A percentile compares a stretch with the other conserved stretches of the same genome.
Conservation (phyloP, 805 yeast species). For the Candida nemodendra region DNA sequence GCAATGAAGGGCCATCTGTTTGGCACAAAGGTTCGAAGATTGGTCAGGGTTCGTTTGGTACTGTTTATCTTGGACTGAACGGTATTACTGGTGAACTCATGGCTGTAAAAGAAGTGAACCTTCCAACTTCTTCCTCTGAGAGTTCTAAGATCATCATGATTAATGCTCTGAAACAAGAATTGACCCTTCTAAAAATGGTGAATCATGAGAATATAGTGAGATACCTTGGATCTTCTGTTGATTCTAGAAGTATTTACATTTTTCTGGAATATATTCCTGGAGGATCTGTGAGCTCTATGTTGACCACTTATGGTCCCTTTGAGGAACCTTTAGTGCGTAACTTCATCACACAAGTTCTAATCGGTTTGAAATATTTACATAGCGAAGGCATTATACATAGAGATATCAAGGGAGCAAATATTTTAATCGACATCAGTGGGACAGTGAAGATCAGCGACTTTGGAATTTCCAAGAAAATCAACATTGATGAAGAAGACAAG, state of each 20-base stretch:
- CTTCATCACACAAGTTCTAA: slow-evolving; percentile 52
- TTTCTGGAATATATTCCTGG: slow-evolving; percentile 56
- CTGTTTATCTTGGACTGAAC: slow-evolving; percentile 89
- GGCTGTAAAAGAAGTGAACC: slow-evolving; percentile 94
- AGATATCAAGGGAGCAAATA: slow-evolving; percentile 66
- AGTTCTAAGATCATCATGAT: slow-evolving; percentile 47
- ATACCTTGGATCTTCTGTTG: slow-evolving; percentile 84
- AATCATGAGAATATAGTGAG: slow-evolving; percentile 92
- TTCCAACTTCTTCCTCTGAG: slow-evolving; percentile 44
- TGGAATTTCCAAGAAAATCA: slow-evolving; percentile 60
- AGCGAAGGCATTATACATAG: slow-evolving; percentile 58
- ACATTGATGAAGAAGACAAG: slow-evolving; percentile 12
- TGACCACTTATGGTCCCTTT: slow-evolving; percentile 58
- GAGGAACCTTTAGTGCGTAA: slow-evolving; percentile 59
- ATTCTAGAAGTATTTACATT: slow-evolving; percentile 69
- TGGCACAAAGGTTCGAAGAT: slow-evolving; percentile 94
- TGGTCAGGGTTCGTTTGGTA: slow-evolving; percentile 94
- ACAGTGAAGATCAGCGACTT: slow-evolving; percentile 65
- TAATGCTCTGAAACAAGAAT: slow-evolving; percentile 80
- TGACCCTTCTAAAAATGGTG: slow-evolving; percentile 69
- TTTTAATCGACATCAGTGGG: slow-evolving; percentile 56
- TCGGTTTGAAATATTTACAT: slow-evolving; percentile 57
- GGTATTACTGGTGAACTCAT: slow-evolving; percentile 89
- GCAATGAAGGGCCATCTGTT: slow-evolving; percentile 60
- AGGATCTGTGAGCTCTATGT: slow-evolving; percentile 51